Evolutionary conservation across 768 basidiomycete genomes (phyloP), one percentile per base, ranked within the genome.

Genomic region (Xerocomellus chrysenteron): DNA sequence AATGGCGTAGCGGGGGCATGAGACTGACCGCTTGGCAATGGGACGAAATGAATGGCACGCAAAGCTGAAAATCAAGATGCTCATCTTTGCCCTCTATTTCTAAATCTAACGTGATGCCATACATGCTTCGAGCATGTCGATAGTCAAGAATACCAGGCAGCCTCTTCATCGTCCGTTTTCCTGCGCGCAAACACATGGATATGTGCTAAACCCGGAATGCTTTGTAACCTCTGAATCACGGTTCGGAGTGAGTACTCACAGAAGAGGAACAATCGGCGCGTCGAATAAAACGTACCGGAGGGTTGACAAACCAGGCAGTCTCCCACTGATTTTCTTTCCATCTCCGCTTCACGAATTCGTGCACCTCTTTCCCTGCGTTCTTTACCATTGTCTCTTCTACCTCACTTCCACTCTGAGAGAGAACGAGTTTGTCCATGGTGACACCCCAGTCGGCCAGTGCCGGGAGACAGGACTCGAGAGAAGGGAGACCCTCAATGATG

Each of bases 221-320:
- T 93, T 64, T 94, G 92, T 52, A 93, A 69, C 66, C 91, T 82
- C 90, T 90, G 70, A 30, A 52, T 49, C 48, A 17, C 30, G 56
- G 26, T 28, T 17, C 21, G 54, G 37, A 24, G 40, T 47, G 17
- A 48, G 37, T 11, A 16, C 16, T 21, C 42, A 14, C 32, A 11
- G 10, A 46, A 42, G 21, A 37, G 9, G 4, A n/a, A 36, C 3
- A 14, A 24, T 12, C 11, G 33, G 24, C 6, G n/a, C 10, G 0
- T 5, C 16, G 19, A 19, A 50, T 12, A 14, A 50, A 30, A 48
- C 88, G 67, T 64, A 94, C 92, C 48, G 86, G 89, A 42, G 92
- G 92, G 66, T 94, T 94, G 42, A 92, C 87, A 65, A 93, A 93
- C 92, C 92, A 94, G 2, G 89, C 90, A 0, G 90, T 91, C 73